phyloP scores from a whole-genome alignment of 371 early-diverging fungal species.

The Apophysomyces ossiformis region DNA sequence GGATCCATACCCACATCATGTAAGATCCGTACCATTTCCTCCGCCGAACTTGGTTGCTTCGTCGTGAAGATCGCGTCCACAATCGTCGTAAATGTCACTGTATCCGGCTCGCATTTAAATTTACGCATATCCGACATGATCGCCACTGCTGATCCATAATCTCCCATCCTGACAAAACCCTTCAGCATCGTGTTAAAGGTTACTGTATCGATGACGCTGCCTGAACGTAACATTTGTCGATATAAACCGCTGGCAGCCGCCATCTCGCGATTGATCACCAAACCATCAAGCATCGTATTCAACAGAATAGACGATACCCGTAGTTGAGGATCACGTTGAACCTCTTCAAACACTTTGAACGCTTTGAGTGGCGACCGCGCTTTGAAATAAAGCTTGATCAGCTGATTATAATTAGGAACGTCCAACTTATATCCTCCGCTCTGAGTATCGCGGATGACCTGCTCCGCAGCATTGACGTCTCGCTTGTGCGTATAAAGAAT shows the following conservation, averaged over 20 bases:
- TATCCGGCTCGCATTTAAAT: constrained; percentile 38
- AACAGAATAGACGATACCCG: constrained; percentile 41
- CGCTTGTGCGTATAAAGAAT: constrained; percentile 35
- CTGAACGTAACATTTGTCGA: constrained; percentile 35
- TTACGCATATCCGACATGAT: constrained; percentile 49
- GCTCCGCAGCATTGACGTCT: constrained; percentile 34
- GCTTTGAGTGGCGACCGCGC: constrained; percentile 32
- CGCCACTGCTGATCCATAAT: constrained; percentile 25
- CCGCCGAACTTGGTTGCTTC: constrained; percentile 26
- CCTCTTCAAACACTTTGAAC: constrained; percentile 35
- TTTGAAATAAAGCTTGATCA: constrained; percentile 52
- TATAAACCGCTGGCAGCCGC: constrained; percentile 39
- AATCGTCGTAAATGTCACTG: constrained; percentile 48
- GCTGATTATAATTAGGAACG: constrained; percentile 37
- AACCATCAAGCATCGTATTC: constrained; percentile 54
- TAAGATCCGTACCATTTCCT: constrained; percentile 34
- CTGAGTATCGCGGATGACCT: constrained; percentile 31
- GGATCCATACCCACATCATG: constrained; percentile 37
- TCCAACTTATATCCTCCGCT: constrained; percentile 35
- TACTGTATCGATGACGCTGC: constrained; percentile 37
- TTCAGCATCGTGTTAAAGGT: constrained; percentile 57
- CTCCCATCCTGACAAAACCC: constrained; percentile 32
- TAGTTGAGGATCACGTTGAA: constrained; percentile 35
- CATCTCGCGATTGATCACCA: constrained; percentile 44
- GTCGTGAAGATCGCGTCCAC: constrained; percentile 44